Evolutionary conservation across 2,329 filamentous ascomycete genomes (phyloP).

Genomic region (Colletotrichum godetiae): DNA sequence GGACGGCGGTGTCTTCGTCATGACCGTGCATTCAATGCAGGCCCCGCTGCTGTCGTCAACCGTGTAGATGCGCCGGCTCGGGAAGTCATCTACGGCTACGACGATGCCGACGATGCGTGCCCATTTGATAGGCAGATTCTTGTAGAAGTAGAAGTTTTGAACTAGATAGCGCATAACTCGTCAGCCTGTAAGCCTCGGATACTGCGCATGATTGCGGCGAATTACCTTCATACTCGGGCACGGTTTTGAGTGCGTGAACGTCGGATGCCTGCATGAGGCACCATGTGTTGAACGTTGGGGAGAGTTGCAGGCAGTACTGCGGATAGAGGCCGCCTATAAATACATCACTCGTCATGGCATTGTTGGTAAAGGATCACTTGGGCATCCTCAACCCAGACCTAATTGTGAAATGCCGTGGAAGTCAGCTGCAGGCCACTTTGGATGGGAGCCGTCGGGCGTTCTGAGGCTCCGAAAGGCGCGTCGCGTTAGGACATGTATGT

Average conservation of each 20-base stretch:
- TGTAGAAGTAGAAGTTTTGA: conserved; percentile 72
- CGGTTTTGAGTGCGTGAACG: conserved; percentile 58
- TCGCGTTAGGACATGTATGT: conserved; percentile 2
- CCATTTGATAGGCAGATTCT: conserved; percentile 83
- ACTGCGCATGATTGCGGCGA: not conserved
- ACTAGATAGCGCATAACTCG: conserved; percentile 39
- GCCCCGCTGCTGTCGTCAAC: conserved; percentile 74
- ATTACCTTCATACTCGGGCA: conserved; percentile 65
- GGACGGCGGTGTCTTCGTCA: conserved; percentile 36
- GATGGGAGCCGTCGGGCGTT: not conserved
- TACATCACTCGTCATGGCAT: conserved; percentile 63
- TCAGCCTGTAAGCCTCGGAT: not conserved
- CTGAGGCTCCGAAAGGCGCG: not conserved
- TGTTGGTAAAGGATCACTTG: conserved; percentile 36
- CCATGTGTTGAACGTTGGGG: conserved; percentile 70
- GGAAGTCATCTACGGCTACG: conserved; percentile 68
- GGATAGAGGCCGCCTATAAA: conserved; percentile 60
- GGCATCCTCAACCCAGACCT: not conserved
- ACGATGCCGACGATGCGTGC: conserved; percentile 78
- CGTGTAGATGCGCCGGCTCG: conserved; percentile 61
- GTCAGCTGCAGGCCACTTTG: not conserved
- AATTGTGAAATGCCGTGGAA: not conserved
- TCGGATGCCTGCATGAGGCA: conserved; percentile 66
- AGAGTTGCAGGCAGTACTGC: conserved; percentile 72
- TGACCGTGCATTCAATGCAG: conserved; percentile 61